phyloP scores from a whole-genome alignment of 371 early-diverging fungal species.

The Funneliformis caledonium region DNA sequence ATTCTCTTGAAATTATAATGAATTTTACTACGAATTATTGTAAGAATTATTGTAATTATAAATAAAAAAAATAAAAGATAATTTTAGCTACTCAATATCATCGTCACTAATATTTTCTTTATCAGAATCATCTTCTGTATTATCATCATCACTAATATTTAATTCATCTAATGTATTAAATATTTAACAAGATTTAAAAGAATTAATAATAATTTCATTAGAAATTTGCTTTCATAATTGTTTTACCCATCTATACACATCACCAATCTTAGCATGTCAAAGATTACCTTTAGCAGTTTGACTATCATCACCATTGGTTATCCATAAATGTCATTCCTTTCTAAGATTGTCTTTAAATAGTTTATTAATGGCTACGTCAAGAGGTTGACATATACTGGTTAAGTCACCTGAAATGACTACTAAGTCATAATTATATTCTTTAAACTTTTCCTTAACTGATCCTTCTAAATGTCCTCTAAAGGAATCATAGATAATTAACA shows the following conservation, averaged over 20 bases:
- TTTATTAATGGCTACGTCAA: constrained; percentile 8
- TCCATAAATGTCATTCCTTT: not conserved
- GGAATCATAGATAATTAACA: not conserved
- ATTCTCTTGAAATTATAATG: too few relatives aligned
- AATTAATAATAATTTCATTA: not conserved
- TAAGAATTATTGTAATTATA: too few relatives aligned
- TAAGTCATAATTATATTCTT: not conserved
- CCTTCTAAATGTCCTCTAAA: not conserved
- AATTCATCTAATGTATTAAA: too few relatives aligned
- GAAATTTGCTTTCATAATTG: not conserved
- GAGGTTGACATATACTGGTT: constrained; percentile 18
- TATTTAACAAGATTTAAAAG: too few relatives aligned
- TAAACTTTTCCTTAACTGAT: not conserved
- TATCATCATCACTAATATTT: too few relatives aligned
- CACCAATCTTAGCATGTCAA: not conserved
- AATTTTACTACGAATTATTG: too few relatives aligned
- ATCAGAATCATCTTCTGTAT: too few relatives aligned
- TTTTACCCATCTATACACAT: not conserved
- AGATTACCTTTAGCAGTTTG: not conserved
- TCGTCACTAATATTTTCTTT: too few relatives aligned
- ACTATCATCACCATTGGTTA: not conserved
- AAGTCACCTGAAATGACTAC: not conserved
- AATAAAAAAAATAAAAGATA: too few relatives aligned
- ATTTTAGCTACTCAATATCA: too few relatives aligned
- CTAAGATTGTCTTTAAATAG: not conserved